These are phyloP conservation scores for Syzygium oleosum DNA, from an alignment of 345 rosid genomes.

Conservation along the genomic window DNA sequence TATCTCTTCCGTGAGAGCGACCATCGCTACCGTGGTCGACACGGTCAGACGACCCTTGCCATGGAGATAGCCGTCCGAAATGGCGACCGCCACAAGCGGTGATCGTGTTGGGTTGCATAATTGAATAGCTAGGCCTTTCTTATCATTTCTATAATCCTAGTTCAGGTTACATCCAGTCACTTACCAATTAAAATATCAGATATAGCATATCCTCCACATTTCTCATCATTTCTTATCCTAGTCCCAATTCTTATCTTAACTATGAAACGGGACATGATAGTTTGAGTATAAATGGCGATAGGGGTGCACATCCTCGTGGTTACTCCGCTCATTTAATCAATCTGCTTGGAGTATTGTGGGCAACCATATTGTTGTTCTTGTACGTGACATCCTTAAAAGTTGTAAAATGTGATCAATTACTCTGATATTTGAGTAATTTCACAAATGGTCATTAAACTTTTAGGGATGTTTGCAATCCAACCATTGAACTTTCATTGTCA, in stretches of 20 bases:
- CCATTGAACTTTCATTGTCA: background rate
- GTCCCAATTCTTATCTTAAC: background rate
- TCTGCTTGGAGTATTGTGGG: fast-evolving
- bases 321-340: background rate
- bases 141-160: too few species aligned
- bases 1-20: background rate
- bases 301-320: background rate
- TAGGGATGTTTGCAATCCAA: background rate
- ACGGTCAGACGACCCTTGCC: background rate
- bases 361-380: fast-evolving
- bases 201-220: fast-evolving
- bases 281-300: background rate
- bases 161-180: too few species aligned
- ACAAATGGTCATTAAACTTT: background rate
- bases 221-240: fast-evolving
- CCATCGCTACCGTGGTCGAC: background rate
- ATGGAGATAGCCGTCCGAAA: background rate
- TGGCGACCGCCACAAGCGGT: fast-evolving
- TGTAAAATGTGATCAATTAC: background rate
- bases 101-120: background rate
- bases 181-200: background rate
- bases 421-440: background rate
- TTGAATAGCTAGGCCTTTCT: background rate
- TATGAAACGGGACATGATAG: fast-evolving
- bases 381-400: background rate